Percentiles rank a stretch among this genome's conserved stretches.
phyloP scores from a whole-genome alignment of 2,329 filamentous ascomycete species.

The Rhexocercosporidium sp. region DNA sequence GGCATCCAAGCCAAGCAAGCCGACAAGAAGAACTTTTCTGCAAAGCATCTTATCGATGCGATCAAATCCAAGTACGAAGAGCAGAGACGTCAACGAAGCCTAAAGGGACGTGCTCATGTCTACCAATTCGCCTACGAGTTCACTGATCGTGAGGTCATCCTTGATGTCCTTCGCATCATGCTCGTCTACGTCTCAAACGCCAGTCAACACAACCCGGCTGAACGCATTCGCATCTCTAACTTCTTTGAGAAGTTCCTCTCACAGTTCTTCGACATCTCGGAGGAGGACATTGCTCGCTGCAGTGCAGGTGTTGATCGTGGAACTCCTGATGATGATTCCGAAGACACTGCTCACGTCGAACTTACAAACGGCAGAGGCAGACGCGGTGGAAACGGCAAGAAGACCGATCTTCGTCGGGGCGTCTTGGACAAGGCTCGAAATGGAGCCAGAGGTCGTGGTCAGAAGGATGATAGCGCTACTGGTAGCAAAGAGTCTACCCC shows the following conservation, averaged over 20 bases:
- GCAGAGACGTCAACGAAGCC: constrained; percentile 73
- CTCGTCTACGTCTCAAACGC: constrained; percentile 70
- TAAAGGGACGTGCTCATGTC: constrained; percentile 64
- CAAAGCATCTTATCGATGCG: constrained; percentile 87
- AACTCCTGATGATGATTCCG: constrained; percentile 75
- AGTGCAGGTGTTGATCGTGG: constrained; percentile 72
- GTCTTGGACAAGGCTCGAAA: constrained; percentile 81
- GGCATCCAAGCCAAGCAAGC: constrained; percentile 85
- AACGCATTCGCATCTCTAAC: constrained; percentile 74
- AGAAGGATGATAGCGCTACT: constrained; percentile 82
- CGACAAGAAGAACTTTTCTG: constrained; percentile 90
- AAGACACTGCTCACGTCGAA: constrained; percentile 69
- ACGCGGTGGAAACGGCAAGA: constrained; percentile 69
- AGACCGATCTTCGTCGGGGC: constrained; percentile 80
- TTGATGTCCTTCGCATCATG: constrained; percentile 66
- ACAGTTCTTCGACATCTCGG: constrained; percentile 76
- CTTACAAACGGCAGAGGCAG: constrained; percentile 70
- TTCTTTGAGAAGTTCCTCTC: constrained; percentile 81
- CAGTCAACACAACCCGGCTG: constrained; percentile 71
- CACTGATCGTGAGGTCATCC: constrained; percentile 69
- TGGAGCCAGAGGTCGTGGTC: constrained; percentile 67
- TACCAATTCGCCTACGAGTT: constrained; percentile 81
- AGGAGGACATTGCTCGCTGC: constrained; percentile 69
- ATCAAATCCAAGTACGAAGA: constrained; percentile 95
- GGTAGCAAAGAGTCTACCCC: constrained; percentile 90